Base-by-base conservation (phyloP, 2,329 filamentous ascomycete genomes). In the Colletotrichum brevisporum region DNA sequence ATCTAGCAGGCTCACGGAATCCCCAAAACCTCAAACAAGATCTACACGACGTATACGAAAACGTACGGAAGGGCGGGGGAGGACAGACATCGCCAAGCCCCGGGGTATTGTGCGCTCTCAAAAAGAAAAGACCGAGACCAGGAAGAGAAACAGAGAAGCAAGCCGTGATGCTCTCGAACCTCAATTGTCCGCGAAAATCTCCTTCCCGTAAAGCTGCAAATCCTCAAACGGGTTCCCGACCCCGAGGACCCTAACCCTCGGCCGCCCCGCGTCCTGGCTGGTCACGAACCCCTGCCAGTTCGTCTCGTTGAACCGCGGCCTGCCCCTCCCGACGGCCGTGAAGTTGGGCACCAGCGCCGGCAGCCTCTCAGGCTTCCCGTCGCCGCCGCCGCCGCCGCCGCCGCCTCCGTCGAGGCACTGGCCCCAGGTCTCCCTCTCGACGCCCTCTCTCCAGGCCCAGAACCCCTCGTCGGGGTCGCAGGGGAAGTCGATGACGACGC, bases 181-280 rank as follows among this genome's bases (percentile, higher is more conserved):
- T 4, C 39, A 12, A 43, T 12, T 10, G 8, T 43, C 39, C 16
- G 71, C 68, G 2, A 58, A 59, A 5, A 63, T 65, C 4, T 55
- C 70, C 41, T 56, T 63, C 15, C 70, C 70, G 16, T 71, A 71
- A 10, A 71, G 48, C 56, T 60, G 16, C 12, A 71, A 48, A 43
- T 71, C 70, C 68, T 71, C 70, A 60, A 71, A 71, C 10, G 70
- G 70, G 31, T 71, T 71, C 24, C 59, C 54, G 9, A 27, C 31
- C 51, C 43, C 45, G 31, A 71, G 12, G 3, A 71, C 52, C 48
- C 51, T 58, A 16, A 50, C 13, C 55, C 26, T 24, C 18, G 62
- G 67, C 43, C 43, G 51, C 39, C 41, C 68, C 63, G 10, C 24
- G 13, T 45, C 68, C 24, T 10, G 47, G 5, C 27, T 31, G 18